Evolutionary conservation across 2,329 filamentous ascomycete species (phyloP), one percentile per base, ranked within the genome.

Genomic region (Diplocarpon mali): DNA sequence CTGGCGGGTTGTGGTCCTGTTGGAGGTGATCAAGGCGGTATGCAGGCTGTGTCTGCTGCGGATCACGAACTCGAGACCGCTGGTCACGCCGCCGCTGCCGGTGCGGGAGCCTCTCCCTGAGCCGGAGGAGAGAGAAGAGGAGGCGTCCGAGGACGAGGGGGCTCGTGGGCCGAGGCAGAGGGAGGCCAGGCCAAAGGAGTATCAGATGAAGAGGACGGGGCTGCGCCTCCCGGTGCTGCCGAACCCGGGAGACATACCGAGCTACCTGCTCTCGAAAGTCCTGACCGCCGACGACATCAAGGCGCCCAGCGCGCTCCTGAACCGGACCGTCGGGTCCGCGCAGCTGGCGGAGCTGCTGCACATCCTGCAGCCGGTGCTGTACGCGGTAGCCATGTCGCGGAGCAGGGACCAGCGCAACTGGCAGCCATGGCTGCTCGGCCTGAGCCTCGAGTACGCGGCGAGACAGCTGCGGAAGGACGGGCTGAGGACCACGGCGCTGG

Each of bases 261-360:
- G 77, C 36, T 98, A 94, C 64, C 76, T 98, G 4, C 77, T 94
- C 17, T 82, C 83, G 29, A 89, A 93, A 53, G 90, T 96, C 11
- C 73, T 98, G 38, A 95, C 87, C 0, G 87, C 92, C 8, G 92
- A 98, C 65, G 92, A 96, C 61, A 92, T 98, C 69, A 95, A 95
- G 63, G 85, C 90, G 0, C 86, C 92, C 0, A 82, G 83, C 30
- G 81, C 84, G 43, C 75, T 98, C 6, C 71, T 96, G n/a, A 89
- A 93, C 61, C 79, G 79, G 30, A 74, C 92, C 1, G 81, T 83
- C 50, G 88, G 88, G 10, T 66, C 70, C 2, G 73, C 73, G 1
- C 86, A 89, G 55, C 68, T 86, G 0, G 89, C 90, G 4, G 92
- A 98, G 67, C 69, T 89, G n/a, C 69, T 98, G 38, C 90, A 95